Base-by-base conservation (phyloP, 1,284 basidiomycete genomes). In the Paramarasmius palmivorus region DNA sequence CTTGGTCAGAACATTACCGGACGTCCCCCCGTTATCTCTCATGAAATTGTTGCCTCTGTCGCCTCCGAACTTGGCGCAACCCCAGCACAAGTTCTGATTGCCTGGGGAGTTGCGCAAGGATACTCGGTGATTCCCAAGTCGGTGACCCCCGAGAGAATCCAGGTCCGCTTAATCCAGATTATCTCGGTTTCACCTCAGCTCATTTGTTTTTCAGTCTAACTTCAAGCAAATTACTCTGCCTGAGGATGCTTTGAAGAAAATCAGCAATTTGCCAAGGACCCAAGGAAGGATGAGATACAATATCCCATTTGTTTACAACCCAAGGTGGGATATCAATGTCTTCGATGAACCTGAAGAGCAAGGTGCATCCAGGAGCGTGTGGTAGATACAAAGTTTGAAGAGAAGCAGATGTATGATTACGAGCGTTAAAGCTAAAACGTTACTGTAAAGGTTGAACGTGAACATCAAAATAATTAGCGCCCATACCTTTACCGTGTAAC, bases 91-190 rank as follows among this genome's bases (percentile, higher is more conserved):
- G 74, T 83, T n/a, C 70, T 84, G 35, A 73, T 81, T 57, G 78
- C 78, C 20, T 82, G 78, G 76, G 71, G 64, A 36, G 71, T 69
- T 40, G 64, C 74, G 40, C 68, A 76, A 42, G 75, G 75, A 3
- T 75, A 74, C 60, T 70, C 68, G 39, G 79, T 81, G 53, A 78
- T 82, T 52, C 81, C 81, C 41, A 83, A 79, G 70, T 78, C 69
- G 50, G 82, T 83, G 53, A 46, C 49, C 37, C 39, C 62, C 69
- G 68, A 71, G 22, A 73, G 78, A 46, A 76, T 81, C 66, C 64
- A 71, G 61, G 38, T 40, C 6, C 6, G 38, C n/a, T n/a, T n/a
- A n/a, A n/a, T n/a, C n/a, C n/a, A n/a, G n/a, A n/a, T n/a, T n/a
- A n/a, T n/a, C n/a, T n/a, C n/a, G n/a, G n/a, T n/a, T n/a, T n/a